Base-by-base conservation (phyloP, 1,139 yeast genomes). In the Wickerhamomyces sp. region DNA sequence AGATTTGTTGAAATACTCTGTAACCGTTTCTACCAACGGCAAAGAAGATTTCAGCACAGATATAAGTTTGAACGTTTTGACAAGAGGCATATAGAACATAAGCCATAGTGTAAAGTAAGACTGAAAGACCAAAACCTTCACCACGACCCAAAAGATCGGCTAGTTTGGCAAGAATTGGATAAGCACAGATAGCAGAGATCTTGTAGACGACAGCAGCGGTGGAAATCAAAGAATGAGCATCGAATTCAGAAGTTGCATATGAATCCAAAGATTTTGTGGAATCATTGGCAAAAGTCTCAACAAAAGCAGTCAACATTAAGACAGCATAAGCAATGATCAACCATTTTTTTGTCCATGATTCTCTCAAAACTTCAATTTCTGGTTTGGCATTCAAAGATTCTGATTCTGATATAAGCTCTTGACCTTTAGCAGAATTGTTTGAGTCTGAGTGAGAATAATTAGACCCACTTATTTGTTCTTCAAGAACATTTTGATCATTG, bases 81-180 rank as follows among this genome's bases (percentile, higher is more conserved):
- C 61, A 50, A 13, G 57, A 40, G 10, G 65, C 61, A 41, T 54
- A 53, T 24, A 61, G 42, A 14, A 61, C 46, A 35, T 54, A 59
- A n/a, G 64, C 60, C 30, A 59, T 28, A 4, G 59, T 47, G 35
- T 57, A 51, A 20, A 58, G 28, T 15, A 51, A 31, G 12, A 62
- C 47, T 6, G 65, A 50, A 13, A 61, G 27, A 15, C 54, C 44
- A 35, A 62, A 61, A 20, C 66, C 68, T 41, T 63, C 68, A 34
- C 59, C 60, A 31, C 69, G 57, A 16, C 70, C 70, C 35, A 64
- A 53, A 8, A 62, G 50, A 38, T 64, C 67, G 9, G 66, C 58
- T 16, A 63, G 28, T 40, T 62, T 65, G 28, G 67, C 69, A 40
- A 65, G 42, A n/a, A 64, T 49, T 9, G 70, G 68, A 39, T 64